These are phyloP conservation scores for Fusarium chuoi DNA, from an alignment of 2,329 filamentous ascomycete species.

Conservation along the genomic window DNA sequence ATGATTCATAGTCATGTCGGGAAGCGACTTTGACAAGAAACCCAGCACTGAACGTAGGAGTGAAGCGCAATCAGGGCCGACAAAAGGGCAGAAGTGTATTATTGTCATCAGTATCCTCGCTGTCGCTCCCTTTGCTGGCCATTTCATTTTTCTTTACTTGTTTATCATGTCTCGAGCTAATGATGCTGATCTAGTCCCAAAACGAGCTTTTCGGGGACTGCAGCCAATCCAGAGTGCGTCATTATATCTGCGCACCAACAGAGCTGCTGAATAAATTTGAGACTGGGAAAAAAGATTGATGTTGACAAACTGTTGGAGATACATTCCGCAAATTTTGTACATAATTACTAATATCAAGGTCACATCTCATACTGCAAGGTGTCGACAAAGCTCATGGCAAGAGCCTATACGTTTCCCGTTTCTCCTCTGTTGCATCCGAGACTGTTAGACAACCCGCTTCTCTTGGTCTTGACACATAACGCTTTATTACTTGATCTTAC, in stretches of 20 bases:
- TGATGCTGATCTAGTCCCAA: background rate
- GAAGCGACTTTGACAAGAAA: rapidly evolving
- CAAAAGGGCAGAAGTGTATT: too few relatives aligned
- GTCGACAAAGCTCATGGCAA: too few relatives aligned
- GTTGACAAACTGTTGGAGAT: too few relatives aligned
- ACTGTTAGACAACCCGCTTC: too few relatives aligned
- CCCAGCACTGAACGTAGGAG: rapidly evolving
- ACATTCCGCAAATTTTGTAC: background rate
- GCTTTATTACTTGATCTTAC: rapidly evolving
- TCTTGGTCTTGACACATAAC: too few relatives aligned
- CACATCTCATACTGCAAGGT: background rate
- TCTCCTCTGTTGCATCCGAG: too few relatives aligned
- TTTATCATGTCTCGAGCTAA: rapidly evolving
- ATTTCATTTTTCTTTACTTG: rapidly evolving
- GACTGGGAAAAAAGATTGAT: too few relatives aligned
- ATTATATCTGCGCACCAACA: background rate
- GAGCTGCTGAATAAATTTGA: background rate
- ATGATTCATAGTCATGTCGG: background rate
- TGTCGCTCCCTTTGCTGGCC: too few relatives aligned
- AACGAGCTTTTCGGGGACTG: background rate
- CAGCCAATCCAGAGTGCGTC: background rate
- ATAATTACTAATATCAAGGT: rapidly evolving
- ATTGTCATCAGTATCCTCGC: too few relatives aligned
- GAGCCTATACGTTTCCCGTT: too few relatives aligned
- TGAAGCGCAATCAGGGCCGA: rapidly evolving